phyloP scores from a whole-genome alignment of 495 filamentous ascomycete species.

The Xylaria intraflava region DNA sequence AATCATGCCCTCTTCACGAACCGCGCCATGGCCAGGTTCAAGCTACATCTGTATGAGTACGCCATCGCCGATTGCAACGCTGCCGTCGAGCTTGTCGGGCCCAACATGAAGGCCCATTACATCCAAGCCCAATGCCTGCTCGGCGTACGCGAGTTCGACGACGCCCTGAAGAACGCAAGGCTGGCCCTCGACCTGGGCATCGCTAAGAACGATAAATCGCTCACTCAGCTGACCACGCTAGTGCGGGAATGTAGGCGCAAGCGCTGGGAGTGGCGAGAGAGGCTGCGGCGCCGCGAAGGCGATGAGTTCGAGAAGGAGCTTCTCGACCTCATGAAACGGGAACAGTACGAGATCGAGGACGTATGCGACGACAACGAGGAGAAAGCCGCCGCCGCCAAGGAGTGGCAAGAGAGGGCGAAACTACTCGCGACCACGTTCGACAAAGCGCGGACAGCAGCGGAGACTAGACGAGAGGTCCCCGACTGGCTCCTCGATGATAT shows the following conservation, averaged over 20 bases:
- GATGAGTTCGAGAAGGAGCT: slow-evolving; percentile 52
- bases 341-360: slow-evolving; percentile 20
- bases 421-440: slow-evolving; percentile 58
- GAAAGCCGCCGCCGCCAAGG: slow-evolving; percentile 46
- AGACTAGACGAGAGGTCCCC: slow-evolving; percentile 62
- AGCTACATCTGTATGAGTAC: slow-evolving; percentile 62
- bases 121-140: slow-evolving; percentile 81
- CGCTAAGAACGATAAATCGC: slow-evolving; percentile 48
- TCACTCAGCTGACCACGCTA: slow-evolving; percentile 56
- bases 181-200: slow-evolving; percentile 70
- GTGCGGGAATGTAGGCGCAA: slow-evolving; percentile 77
- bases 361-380: slow-evolving; percentile 26
- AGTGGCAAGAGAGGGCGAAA: slow-evolving; percentile 53
- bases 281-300: slow-evolving; percentile 36
- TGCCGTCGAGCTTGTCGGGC: slow-evolving; percentile 59
- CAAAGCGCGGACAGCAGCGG: slow-evolving; percentile 39
- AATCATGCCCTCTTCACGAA: slow-evolving; percentile 75
- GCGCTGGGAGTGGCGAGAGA: slow-evolving; percentile 56
- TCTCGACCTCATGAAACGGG: slow-evolving; percentile 31
- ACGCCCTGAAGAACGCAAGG: slow-evolving; percentile 64
- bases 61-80: slow-evolving; percentile 72
- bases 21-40: slow-evolving; percentile 76
- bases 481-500: slow-evolving; percentile 88
- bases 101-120: slow-evolving; percentile 75
- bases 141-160: slow-evolving; percentile 62